Evolutionary conservation across 176 grass and related monocot species (phyloP).

Genomic region (maize (Zea mays)): Zm-B73-REFERENCE-NAM-5.0 NC_050097.1:42806001-42806500

Average conservation of each 20-base stretch:
- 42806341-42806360: slow-evolving; percentile 79
- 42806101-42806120: slow-evolving; percentile 62
- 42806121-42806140: slow-evolving; percentile 78
- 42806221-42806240: slow-evolving; percentile 63
- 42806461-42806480: slow-evolving; percentile 49
- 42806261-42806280: slow-evolving; percentile 78
- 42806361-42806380: slow-evolving; percentile 71
- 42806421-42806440: slow-evolving; percentile 58
- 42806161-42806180: slow-evolving; percentile 48
- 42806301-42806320: slow-evolving; percentile 91
- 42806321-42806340: slow-evolving; percentile 55
- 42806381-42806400: slow-evolving; percentile 66
- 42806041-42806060: slow-evolving; percentile 29
- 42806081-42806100: slow-evolving; percentile 68
- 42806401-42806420: slow-evolving; percentile 90
- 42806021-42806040: neutral
- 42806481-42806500: slow-evolving; percentile 50
- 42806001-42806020: neutral
- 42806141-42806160: slow-evolving; percentile 63
- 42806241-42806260: slow-evolving; percentile 81
- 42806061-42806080: slow-evolving; percentile 47
- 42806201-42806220: slow-evolving; percentile 93
- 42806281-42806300: slow-evolving; percentile 77
- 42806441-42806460: slow-evolving; percentile 61
- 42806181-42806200: slow-evolving; percentile 81